These are phyloP conservation scores for Aspergillus wentii DNA, from an alignment of 495 filamentous ascomycete species.

Conservation along the genomic window DNA sequence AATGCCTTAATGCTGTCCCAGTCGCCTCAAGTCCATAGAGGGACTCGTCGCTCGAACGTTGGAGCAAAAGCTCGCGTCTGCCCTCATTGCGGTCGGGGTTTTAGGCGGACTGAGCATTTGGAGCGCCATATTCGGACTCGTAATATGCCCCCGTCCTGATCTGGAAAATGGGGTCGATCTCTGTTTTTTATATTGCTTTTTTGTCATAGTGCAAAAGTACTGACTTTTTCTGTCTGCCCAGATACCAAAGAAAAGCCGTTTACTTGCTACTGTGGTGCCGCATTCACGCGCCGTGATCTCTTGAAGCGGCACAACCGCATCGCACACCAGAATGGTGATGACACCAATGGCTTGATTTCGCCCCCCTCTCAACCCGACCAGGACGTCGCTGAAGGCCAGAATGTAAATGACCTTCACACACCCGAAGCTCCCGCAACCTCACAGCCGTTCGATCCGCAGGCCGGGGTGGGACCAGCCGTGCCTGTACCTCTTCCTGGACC, in stretches of 20 bases:
- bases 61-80: conserved; percentile 34
- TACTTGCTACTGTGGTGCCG: conserved; percentile 49
- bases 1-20: conserved; percentile 31
- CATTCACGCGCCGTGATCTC: conserved; percentile 49
- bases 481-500: conserved; percentile 19
- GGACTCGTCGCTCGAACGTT: conserved; percentile 19
- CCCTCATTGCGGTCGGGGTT: conserved; percentile 36
- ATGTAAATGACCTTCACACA: conserved; percentile 5
- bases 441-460: conserved; percentile 5
- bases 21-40: conserved; percentile 20
- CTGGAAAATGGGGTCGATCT: no score
- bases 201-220: not conserved
- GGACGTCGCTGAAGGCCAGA: conserved; percentile 8
- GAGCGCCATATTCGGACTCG: conserved; percentile 52
- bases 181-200: not conserved
- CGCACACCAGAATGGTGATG: conserved; percentile 26
- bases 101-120: conserved; percentile 44
- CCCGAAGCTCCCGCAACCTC: conserved; percentile 1
- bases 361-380: conserved; percentile 26
- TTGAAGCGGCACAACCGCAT: conserved; percentile 49
- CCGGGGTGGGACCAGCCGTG: no score
- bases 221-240: conserved; percentile 9
- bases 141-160: conserved; percentile 32
- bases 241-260: conserved; percentile 54
- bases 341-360: conserved; percentile 18